phyloP scores from a whole-genome alignment of 768 basidiomycete genomes.

The Termitomyces sp. region DNA sequence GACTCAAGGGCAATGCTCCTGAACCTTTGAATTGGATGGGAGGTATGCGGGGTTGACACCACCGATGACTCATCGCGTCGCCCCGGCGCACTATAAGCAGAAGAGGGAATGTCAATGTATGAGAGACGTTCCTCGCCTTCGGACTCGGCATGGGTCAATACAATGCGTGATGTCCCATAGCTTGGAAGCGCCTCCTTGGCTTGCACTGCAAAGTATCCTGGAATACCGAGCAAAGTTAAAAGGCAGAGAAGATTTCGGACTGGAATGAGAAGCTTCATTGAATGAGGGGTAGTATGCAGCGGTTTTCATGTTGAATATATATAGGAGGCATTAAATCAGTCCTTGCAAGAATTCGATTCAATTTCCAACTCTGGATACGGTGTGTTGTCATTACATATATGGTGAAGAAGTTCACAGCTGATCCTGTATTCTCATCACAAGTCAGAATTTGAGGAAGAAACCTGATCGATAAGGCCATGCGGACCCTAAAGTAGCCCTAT shows the following conservation, averaged over 20 bases:
- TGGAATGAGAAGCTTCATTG: background rate
- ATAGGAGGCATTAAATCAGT: too few species aligned
- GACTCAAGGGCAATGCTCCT: background rate
- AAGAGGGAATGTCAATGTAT: background rate
- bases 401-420: too few species aligned
- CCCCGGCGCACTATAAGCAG: background rate
- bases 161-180: background rate
- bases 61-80: background rate
- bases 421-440: too few species aligned
- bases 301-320: too few species aligned
- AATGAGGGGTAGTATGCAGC: background rate
- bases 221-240: background rate
- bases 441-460: too few species aligned
- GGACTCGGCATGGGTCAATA: background rate
- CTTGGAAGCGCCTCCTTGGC: background rate
- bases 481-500: too few species aligned
- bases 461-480: too few species aligned
- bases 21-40: background rate
- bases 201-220: background rate
- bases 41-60: background rate
- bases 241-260: background rate
- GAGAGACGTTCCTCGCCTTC: background rate
- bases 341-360: too few species aligned
- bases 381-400: too few species aligned
- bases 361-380: too few species aligned